A percentile compares a stretch with the other conserved stretches of the same genome.
phyloP scores from a whole-genome alignment of 805 yeast genomes.

The Suhomyces sp. region DNA sequence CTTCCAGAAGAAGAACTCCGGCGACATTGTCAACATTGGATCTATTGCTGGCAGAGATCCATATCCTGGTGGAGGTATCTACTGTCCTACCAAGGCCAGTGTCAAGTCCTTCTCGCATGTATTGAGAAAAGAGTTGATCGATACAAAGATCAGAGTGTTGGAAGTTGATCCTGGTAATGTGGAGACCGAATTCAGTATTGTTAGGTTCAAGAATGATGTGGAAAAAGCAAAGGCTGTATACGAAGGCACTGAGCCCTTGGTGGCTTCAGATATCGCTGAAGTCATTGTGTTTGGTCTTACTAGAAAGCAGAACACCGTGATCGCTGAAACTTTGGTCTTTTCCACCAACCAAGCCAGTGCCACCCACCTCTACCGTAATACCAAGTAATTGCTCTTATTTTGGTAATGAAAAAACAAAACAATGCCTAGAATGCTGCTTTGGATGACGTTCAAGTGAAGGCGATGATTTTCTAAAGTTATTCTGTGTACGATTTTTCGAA shows the following conservation, averaged over 20 bases:
- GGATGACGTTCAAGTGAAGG: not conserved
- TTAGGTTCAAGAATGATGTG: conserved; percentile 62
- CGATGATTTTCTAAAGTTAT: not conserved
- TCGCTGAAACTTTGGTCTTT: conserved; percentile 80
- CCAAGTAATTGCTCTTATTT: not conserved
- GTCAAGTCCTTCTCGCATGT: conserved; percentile 69
- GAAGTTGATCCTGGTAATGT: conserved; percentile 80
- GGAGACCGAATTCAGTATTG: conserved; percentile 70
- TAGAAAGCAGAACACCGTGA: conserved; percentile 66
- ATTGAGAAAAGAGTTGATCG: conserved; percentile 70
- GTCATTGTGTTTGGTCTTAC: conserved; percentile 63
- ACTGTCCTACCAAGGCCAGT: conserved; percentile 74
- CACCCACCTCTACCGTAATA: conserved; percentile 48
- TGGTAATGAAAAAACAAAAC: no score
- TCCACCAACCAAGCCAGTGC: conserved; percentile 86
- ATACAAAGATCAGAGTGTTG: conserved; percentile 66
- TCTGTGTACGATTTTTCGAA: not conserved
- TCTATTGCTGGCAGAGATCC: conserved; percentile 79
- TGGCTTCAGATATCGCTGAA: conserved; percentile 74
- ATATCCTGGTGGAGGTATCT: conserved; percentile 75
- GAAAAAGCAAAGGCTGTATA: conserved; percentile 62
- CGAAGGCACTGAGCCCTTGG: conserved; percentile 63
- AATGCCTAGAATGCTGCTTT: not conserved
- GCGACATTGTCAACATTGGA: conserved; percentile 73
- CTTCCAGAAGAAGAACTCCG: conserved; percentile 65